Conservation (phyloP, 305 asterid genomes). For the Ilex paraguariensis region DNA sequence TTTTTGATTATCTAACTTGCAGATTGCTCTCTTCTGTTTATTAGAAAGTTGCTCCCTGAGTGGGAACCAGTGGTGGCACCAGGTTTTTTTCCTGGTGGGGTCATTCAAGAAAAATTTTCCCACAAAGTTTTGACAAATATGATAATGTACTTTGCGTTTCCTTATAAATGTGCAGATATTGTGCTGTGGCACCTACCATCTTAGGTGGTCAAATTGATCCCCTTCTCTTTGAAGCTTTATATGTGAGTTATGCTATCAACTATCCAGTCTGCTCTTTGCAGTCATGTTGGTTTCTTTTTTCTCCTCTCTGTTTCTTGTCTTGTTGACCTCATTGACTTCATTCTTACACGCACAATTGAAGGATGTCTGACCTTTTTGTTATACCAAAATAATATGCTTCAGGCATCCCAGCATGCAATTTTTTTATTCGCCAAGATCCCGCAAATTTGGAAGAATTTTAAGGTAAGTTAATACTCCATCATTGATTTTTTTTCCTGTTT, state of each 20-base stretch:
- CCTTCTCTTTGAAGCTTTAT: constrained; percentile 80
- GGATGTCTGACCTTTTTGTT: neutral
- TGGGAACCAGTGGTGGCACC: neutral
- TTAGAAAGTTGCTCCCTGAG: neutral
- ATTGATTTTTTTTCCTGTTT: neutral
- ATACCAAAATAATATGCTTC: constrained; percentile 21
- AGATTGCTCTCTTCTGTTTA: neutral
- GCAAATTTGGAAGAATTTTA: constrained; percentile 69
- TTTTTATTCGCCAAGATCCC: constrained; percentile 88
- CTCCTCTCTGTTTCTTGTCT: neutral
- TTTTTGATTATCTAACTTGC: too few species aligned
- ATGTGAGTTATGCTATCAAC: constrained; percentile 43
- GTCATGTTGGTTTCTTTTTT: constrained; percentile 1
- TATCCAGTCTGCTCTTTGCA: constrained; percentile 4
- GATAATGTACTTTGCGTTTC: constrained; percentile 18
- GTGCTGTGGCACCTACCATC: constrained; percentile 72
- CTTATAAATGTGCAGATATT: constrained; percentile 48
- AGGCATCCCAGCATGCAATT: constrained; percentile 88
- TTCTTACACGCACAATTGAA: neutral
- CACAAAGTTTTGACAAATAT: too few species aligned
- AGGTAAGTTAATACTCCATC: constrained; percentile 30
- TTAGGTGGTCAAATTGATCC: constrained; percentile 87
- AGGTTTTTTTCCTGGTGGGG: too few species aligned
- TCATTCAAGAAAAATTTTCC: too few species aligned
- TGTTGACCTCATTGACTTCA: neutral